These are phyloP conservation scores for Hirsutella thompsonii DNA, from an alignment of 2,329 filamentous ascomycete genomes.

Conservation along the genomic window DNA sequence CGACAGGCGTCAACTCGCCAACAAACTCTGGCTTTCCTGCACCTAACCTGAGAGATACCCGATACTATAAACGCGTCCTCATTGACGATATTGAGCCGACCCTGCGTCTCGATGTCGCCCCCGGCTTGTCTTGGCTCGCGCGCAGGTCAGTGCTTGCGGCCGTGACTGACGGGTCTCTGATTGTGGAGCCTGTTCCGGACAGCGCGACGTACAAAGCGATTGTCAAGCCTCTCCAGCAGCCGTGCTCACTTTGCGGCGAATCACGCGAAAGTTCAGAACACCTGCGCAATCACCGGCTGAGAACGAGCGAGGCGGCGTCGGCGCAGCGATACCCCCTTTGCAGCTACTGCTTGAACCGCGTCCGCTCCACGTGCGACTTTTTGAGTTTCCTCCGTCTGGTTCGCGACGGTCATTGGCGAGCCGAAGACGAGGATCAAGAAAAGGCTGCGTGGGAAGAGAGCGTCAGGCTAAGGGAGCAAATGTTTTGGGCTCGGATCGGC, in stretches of 20 bases:
- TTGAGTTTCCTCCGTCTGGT: constrained; percentile 83
- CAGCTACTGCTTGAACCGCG: constrained; percentile 69
- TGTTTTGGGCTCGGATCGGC: constrained; percentile 93
- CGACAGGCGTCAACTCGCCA: constrained; percentile 29
- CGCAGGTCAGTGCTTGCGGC: constrained; percentile 72
- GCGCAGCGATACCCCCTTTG: constrained; percentile 86
- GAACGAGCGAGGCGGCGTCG: constrained; percentile 73
- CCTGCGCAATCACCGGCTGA: constrained; percentile 74
- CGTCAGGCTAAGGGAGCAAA: constrained; percentile 75
- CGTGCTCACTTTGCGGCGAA: constrained; percentile 86
- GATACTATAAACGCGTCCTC: constrained; percentile 84
- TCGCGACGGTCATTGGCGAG: constrained; percentile 83
- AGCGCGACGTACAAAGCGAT: constrained; percentile 35
- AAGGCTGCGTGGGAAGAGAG: constrained; percentile 91
- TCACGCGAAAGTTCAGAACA: constrained; percentile 57
- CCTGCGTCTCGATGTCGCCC: constrained; percentile 75
- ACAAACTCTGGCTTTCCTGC: constrained; percentile 19
- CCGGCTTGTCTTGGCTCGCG: constrained; percentile 86
- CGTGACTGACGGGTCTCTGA: constrained; percentile 71
- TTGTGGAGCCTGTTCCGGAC: constrained; percentile 76
- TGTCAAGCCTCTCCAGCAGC: constrained; percentile 42
- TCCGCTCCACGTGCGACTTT: constrained; percentile 85
- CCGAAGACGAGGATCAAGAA: constrained; percentile 71
- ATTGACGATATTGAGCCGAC: constrained; percentile 92
- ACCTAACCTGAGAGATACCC: constrained; percentile 71